Conservation (phyloP, 257 asterid genomes). For the Echites panduratus region DNA sequence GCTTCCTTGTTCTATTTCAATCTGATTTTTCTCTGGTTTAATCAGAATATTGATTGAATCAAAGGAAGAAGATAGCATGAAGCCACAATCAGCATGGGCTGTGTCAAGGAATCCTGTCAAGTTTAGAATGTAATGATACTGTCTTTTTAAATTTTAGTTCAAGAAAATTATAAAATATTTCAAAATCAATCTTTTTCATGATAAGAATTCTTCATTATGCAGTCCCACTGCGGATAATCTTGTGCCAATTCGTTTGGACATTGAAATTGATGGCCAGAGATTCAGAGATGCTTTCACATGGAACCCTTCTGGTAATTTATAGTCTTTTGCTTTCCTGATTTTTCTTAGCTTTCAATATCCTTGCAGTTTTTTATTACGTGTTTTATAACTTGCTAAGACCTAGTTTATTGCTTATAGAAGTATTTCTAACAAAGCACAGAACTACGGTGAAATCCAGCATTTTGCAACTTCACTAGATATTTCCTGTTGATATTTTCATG, state of each 20-base stretch:
- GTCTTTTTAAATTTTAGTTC: neutral
- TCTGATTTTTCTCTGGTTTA: neutral
- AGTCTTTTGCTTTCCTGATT: neutral
- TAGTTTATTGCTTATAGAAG: too few relatives aligned
- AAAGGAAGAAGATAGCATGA: conserved; percentile 28
- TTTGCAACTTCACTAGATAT: neutral
- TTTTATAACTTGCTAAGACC: too few relatives aligned
- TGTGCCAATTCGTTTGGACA: conserved; percentile 81
- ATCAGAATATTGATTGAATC: neutral
- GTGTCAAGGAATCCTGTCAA: conserved; percentile 71
- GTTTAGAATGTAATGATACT: conserved; percentile 54
- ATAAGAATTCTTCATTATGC: conserved; percentile 12
- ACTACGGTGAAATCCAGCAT: neutral
- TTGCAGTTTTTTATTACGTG: neutral
- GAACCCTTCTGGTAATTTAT: conserved; percentile 75
- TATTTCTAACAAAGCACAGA: neutral
- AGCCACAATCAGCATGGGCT: conserved; percentile 62
- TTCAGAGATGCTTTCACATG: conserved; percentile 79
- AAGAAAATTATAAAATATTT: neutral
- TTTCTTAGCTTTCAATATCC: neutral
- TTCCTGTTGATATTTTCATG: neutral
- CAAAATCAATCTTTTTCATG: neutral
- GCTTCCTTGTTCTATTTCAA: neutral
- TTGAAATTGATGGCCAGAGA: conserved; percentile 85
- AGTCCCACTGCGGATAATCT: conserved; percentile 91